These are phyloP conservation scores for Stagonosporopsis cucurbitacearum DNA, from an alignment of 2,329 filamentous ascomycete species.

Conservation along the genomic window DNA sequence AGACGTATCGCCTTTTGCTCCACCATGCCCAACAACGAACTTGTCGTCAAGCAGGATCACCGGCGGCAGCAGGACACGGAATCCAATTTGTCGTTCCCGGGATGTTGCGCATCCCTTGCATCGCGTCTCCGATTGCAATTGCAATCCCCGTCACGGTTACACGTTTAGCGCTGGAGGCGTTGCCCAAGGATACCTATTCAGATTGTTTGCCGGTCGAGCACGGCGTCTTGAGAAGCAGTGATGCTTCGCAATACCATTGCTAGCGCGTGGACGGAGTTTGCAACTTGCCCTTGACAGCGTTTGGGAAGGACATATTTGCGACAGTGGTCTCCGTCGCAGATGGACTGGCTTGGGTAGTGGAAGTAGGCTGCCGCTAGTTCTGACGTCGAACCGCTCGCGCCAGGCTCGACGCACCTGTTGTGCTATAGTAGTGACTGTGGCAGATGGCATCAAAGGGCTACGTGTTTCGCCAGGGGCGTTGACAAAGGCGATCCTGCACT, in stretches of 20 bases:
- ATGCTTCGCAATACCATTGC: conserved; percentile 15
- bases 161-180: conserved; percentile 40
- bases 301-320: conserved; percentile 23
- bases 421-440: conserved; percentile 14
- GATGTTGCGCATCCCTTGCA: conserved; percentile 37
- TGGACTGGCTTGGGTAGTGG: conserved; percentile 17
- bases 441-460: conserved; percentile 22
- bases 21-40: conserved; percentile 19
- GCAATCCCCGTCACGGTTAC: conserved; percentile 38
- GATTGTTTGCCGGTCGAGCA: conserved; percentile 25
- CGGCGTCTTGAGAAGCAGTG: conserved; percentile 41
- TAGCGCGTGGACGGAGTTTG: conserved; percentile 25
- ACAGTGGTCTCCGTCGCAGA: conserved; percentile 18
- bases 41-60: conserved; percentile 30
- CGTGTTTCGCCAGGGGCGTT: conserved; percentile 48
- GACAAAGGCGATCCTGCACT: conserved; percentile 43
- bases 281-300: conserved; percentile 15
- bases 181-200: conserved; percentile 14
- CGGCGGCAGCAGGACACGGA: conserved; percentile 32
- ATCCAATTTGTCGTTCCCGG: conserved; percentile 29
- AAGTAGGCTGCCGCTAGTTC: conserved; percentile 21
- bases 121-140: conserved; percentile 29
- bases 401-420: conserved; percentile 2
- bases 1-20: conserved; percentile 20
- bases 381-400: neutral